Conservation (phyloP, 139 green algal genomes). For the Closterium sp. region DNA sequence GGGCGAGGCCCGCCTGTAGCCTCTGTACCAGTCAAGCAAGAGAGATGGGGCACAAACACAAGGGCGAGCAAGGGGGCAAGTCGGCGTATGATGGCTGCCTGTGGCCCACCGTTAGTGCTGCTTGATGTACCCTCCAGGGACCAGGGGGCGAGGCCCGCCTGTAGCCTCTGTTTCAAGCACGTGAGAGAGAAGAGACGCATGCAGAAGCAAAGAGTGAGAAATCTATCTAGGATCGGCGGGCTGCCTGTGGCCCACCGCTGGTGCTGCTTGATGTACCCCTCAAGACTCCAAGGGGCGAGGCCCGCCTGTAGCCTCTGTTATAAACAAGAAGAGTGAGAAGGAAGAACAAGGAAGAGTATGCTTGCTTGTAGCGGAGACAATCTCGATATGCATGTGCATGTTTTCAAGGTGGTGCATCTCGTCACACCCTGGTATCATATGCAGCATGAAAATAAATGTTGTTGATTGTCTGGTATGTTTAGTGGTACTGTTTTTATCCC, state of each 20-base stretch:
- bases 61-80: not conserved
- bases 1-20: conserved; percentile 21
- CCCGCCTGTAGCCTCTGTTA: not conserved
- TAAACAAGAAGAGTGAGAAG: not conserved
- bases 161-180: not conserved
- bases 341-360: not conserved
- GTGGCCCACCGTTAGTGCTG: conserved; percentile 47
- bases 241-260: conserved; percentile 40
- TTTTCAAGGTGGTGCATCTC: no score
- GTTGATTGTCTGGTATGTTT: no score
- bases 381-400: no score
- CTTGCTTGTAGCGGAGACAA: no score
- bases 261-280: conserved; percentile 51
- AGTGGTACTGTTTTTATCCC: no score
- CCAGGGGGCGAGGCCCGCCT: conserved; percentile 35
- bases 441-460: no score
- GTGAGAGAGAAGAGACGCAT: not conserved
- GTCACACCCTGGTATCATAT: no score
- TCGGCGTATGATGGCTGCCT: not conserved
- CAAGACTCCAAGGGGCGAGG: not conserved
- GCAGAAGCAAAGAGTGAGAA: not conserved
- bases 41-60: not conserved
- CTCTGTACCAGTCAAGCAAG: not conserved
- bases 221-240: conserved; percentile 22
- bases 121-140: conserved; percentile 50